Percentiles rank a stretch among this genome's conserved stretches.
These are phyloP conservation scores for Paraphoma chrysanthemicola DNA, from an alignment of 2,329 filamentous ascomycete species.

Conservation along the genomic window DNA sequence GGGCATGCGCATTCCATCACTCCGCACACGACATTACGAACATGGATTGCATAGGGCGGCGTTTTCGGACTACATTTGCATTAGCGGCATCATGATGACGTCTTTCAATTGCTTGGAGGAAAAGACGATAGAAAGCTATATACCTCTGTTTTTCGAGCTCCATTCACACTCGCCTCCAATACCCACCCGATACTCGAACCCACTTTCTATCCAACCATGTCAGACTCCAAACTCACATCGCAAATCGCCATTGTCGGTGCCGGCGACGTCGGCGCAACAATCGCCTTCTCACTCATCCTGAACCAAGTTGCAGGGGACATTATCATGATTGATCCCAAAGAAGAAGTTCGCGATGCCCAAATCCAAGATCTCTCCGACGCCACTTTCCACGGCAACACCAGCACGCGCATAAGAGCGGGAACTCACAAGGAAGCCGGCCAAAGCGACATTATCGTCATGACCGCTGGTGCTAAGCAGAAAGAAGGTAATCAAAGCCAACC, in stretches of 20 bases:
- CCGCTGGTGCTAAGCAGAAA: slow-evolving; percentile 28
- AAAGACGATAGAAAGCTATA: neutral
- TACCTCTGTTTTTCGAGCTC: neutral
- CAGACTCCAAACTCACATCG: slow-evolving; percentile 23
- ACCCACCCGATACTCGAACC: neutral
- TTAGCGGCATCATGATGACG: slow-evolving; percentile 23
- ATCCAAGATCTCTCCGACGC: slow-evolving; percentile 25
- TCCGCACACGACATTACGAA: neutral
- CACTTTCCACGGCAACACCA: slow-evolving; percentile 27
- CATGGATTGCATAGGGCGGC: neutral
- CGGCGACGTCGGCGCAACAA: slow-evolving; percentile 30
- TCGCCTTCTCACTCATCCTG: slow-evolving; percentile 33
- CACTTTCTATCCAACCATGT: slow-evolving; percentile 10
- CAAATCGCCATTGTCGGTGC: slow-evolving; percentile 30
- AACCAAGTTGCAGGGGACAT: slow-evolving; percentile 26
- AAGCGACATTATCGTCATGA: slow-evolving; percentile 29
- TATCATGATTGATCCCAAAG: slow-evolving; percentile 27
- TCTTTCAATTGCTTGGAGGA: slow-evolving; percentile 4
- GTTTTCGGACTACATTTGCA: slow-evolving; percentile 7
- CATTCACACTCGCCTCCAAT: neutral
- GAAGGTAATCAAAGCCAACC: slow-evolving; percentile 10
- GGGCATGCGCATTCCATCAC: too few species aligned
- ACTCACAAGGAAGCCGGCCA: slow-evolving; percentile 33
- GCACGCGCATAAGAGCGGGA: slow-evolving; percentile 20
- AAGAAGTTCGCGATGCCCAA: slow-evolving; percentile 27